These are phyloP conservation scores for Elaeagnus macrophylla DNA, from an alignment of 306 rosid species.

Conservation along the genomic window DNA sequence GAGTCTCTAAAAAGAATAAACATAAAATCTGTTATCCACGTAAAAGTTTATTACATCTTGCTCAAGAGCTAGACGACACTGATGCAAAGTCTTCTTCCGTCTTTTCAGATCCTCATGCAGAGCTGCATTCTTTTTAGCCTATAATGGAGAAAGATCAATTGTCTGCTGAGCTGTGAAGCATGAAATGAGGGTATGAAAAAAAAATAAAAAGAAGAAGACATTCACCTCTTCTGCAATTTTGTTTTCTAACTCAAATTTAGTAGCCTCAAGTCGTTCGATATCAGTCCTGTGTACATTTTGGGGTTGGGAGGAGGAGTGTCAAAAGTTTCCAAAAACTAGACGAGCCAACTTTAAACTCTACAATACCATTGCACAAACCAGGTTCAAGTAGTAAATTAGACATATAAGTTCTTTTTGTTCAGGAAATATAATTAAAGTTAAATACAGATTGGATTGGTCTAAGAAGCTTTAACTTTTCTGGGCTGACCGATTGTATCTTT, in stretches of 20 bases:
- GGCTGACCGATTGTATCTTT: no score
- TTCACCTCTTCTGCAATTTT: conserved; percentile 39
- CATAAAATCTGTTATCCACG: no score
- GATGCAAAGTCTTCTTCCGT: conserved; percentile 39
- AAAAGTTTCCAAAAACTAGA: no score
- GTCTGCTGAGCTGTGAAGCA: conserved; percentile 15
- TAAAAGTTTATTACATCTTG: conserved; percentile 38
- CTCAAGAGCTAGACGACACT: conserved; percentile 52
- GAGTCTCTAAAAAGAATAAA: conserved; percentile 14
- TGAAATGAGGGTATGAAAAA: conserved; percentile 9
- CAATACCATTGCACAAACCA: no score
- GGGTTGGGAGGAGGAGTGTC: conserved; percentile 23
- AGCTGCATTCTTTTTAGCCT: conserved; percentile 40
- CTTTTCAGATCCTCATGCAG: conserved; percentile 34
- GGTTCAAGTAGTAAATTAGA: no score
- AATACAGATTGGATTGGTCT: no score
- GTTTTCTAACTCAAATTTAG: conserved; percentile 40
- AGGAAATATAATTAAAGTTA: no score
- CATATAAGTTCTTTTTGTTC: no score
- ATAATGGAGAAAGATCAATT: conserved; percentile 12
- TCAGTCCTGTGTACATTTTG: conserved; percentile 28
- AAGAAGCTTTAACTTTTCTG: no score
- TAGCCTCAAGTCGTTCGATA: conserved; percentile 41
- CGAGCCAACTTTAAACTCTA: no score
- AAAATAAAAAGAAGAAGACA: conserved; percentile 23